Base-by-base conservation (phyloP, 768 basidiomycete genomes). In the Auricularia cornea region DNA sequence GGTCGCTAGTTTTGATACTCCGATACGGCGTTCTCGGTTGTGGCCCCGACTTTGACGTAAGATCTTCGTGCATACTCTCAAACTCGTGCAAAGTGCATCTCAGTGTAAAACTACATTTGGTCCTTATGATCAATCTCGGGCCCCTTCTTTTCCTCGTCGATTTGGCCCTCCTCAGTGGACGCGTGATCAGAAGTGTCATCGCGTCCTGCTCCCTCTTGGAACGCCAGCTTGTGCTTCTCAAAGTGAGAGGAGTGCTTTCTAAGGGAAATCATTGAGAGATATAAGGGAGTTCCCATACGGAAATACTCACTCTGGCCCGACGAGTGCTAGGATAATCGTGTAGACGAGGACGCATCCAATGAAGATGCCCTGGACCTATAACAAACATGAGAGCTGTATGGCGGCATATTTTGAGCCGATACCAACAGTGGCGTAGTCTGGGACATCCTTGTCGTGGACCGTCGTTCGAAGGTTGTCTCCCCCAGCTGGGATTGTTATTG, bases 341-440 rank as follows among this genome's bases (percentile, higher is more conserved):
- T 88, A 95, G 0, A 84, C 86, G 1, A 90, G 80, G 23, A 97
- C 88, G 29, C 82, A 80, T 8, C 94, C 94, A 56, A 97, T 87
- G 40, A 98, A 79, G 70, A 98, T 94, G 44, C 90, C 91, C 77
- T 92, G 90, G 3, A 76, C 64, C 63, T 67, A 35, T 23, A 35
- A 23, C 8, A 3, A 18, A 12, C 33, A 56, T 26, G 3, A 30
- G 6, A 44, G 2, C 20, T 2, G 31, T n/a, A n/a, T n/a, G n/a
- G n/a, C 16, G 35, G 16, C 35, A 8, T 38, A 38, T 4, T 38
- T 38, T 38, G 35, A 14, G 35, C 35, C 35, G 35, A 29, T 57
- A 23, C 66, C 41, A n/a, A 91, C 90, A 28, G 70, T 85, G 2
- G 87, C 88, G 66, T 90, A 91, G 69, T 90, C 84, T 1, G 86